A percentile compares a stretch with the other conserved stretches of the same genome.
Conservation (phyloP, 2,329 filamentous ascomycete species). For the Ophiostoma himal-ulmi region DNA sequence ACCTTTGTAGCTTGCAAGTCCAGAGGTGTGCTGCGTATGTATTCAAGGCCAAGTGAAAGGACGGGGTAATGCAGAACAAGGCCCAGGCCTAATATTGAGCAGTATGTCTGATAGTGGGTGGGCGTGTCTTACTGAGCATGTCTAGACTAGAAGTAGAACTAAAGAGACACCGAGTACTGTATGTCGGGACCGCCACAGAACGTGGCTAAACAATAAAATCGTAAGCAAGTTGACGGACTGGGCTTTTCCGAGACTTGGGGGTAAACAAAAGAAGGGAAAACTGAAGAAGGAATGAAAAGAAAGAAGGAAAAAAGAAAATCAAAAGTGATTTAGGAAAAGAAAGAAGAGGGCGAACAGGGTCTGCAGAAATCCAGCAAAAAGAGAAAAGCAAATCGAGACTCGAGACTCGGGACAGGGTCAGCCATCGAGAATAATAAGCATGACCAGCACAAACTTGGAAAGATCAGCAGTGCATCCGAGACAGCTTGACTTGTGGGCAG, state of each 20-base stretch:
- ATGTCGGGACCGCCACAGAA: slow-evolving; percentile 3
- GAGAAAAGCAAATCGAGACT: not conserved
- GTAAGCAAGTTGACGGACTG: not conserved
- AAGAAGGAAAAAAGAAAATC: not conserved
- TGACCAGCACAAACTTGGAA: not conserved
- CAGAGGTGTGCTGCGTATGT: not conserved
- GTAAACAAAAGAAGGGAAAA: not conserved
- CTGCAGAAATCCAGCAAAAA: not conserved
- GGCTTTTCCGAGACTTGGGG: not conserved
- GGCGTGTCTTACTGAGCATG: not conserved
- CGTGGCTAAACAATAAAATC: not conserved
- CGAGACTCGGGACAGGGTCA: not conserved
- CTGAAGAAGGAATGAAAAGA: not conserved
- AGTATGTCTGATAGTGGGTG: not conserved
- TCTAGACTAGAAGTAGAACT: not conserved
- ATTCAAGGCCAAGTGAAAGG: not conserved
- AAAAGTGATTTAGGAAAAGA: not conserved
- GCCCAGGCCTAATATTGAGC: not conserved
- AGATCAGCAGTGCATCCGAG: slow-evolving; percentile 8
- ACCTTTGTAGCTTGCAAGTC: not conserved
- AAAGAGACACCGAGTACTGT: not conserved
- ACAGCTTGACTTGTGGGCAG: not conserved
- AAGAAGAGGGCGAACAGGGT: not conserved
- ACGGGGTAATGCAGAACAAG: not conserved
- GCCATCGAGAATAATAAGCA: not conserved